Conservation (phyloP, 2,329 filamentous ascomycete species). For the Exophiala spinifera region DNA sequence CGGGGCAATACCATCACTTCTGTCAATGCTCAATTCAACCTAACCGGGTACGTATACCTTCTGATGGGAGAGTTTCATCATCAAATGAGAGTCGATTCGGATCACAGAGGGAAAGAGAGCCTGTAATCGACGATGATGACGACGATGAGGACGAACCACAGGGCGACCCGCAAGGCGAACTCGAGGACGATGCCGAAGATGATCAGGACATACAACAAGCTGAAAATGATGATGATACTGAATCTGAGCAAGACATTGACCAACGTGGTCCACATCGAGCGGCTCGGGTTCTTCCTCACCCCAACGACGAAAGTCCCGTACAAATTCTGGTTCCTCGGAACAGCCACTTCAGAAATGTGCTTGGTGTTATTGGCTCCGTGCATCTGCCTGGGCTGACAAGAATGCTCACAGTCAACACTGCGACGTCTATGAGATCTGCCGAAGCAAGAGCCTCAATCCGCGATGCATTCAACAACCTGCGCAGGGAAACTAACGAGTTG, state of each 20-base stretch:
- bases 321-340: too few species aligned
- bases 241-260: not conserved
- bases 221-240: not conserved
- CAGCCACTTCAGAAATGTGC: too few species aligned
- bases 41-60: not conserved
- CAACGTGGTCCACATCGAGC: not conserved
- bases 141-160: not conserved
- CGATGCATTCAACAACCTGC: not conserved
- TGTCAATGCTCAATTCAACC: not conserved
- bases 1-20: conserved; percentile 19
- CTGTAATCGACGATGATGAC: not conserved
- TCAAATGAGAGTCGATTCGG: too few species aligned
- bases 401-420: too few species aligned
- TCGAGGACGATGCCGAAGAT: not conserved
- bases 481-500: not conserved
- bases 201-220: too few species aligned
- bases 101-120: not conserved
- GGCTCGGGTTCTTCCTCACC: not conserved
- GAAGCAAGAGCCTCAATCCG: not conserved
- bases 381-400: too few species aligned
- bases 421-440: not conserved
- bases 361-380: too few species aligned
- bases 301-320: not conserved
- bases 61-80: not conserved
- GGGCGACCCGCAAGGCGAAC: too few species aligned